Base-by-base conservation (phyloP, 768 basidiomycete species). In the Mycena belliarum region DNA sequence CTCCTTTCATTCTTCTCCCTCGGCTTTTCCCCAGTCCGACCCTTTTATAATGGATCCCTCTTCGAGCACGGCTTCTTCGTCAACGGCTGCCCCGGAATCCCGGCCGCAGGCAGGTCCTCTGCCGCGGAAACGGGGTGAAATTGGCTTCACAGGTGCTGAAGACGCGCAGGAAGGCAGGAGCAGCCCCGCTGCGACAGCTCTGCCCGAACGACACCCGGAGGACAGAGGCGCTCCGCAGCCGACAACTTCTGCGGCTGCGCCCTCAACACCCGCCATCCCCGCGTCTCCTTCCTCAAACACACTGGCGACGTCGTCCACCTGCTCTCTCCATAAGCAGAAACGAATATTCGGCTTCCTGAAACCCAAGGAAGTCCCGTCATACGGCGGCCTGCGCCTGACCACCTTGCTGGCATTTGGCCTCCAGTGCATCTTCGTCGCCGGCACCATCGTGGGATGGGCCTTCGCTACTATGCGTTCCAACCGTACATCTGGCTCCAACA, bases 61-160 rank as follows among this genome's bases (percentile, higher is more conserved):
- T 12, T 61, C 63, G 37, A 63, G 26, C 41, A 32, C 38, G 25
- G 55, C 57, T 25, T 57, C 61, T 26, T 62, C 57, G 11, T 32
- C 55, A 18, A 20, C 44, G 41, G n/a, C 57, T n/a, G 42, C 58
- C 56, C 49, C 57, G 54, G 73, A 74, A 66, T 52, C 63, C 60
- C 74, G 75, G 63, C 74, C 72, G 52, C 76, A 87, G 75, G 85
- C 85, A 65, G 85, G 76, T 41, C 85, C 86, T 52, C 72, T 87
- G 66, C 87, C 87, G 50, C 68, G 66, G 42, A 88, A 88, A 69
- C 76, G 79, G 20, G 88, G 86, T 25, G 87, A 88, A 66, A 83
- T 89, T 49, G 87, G 87, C 21, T 89, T 75, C 65, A 24, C 32
- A 6, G 58, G 74, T 26, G 84, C 84, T 51, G 75, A 64, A 55